Conservation (phyloP, 495 filamentous ascomycete genomes). For the Gamarada debralockiae region DNA sequence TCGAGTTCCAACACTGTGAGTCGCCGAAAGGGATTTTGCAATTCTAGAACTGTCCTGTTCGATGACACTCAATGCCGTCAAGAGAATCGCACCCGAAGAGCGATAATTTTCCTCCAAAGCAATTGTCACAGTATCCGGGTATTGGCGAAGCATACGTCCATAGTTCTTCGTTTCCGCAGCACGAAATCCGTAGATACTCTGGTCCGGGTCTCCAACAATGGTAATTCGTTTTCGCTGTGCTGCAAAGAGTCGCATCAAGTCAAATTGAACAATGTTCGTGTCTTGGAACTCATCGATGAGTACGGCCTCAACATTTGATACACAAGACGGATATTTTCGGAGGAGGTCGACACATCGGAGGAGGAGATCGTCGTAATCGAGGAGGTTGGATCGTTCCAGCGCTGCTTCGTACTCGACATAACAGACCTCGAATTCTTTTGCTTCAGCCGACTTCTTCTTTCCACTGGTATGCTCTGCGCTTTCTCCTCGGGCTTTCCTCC, state of each 20-base stretch:
- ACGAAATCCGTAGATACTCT: slow-evolving; percentile 98
- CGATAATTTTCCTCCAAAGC: slow-evolving; percentile 95
- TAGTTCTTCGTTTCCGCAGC: slow-evolving; percentile 94
- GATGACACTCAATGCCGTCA: slow-evolving; percentile 79
- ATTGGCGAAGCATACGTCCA: slow-evolving; percentile 68
- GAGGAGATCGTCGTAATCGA: slow-evolving; percentile 96
- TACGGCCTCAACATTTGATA: slow-evolving; percentile 85
- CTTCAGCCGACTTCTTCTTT: slow-evolving; percentile 44
- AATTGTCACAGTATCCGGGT: slow-evolving; percentile 73
- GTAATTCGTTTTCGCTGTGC: slow-evolving; percentile 70
- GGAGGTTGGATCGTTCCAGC: slow-evolving; percentile 69
- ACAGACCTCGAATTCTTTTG: slow-evolving; percentile 69
- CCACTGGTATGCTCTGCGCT: neutral
- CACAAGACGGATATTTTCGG: slow-evolving; percentile 72
- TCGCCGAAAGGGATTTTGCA: slow-evolving; percentile 71
- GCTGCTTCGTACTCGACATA: slow-evolving; percentile 77
- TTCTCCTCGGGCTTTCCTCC: slow-evolving; percentile 71
- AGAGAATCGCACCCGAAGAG: slow-evolving; percentile 85
- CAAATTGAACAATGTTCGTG: slow-evolving; percentile 93
- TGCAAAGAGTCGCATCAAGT: slow-evolving; percentile 89
- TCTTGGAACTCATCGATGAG: slow-evolving; percentile 99
- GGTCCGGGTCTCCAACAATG: slow-evolving; percentile 95
- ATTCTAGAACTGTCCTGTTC: slow-evolving; percentile 84
- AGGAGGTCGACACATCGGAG: slow-evolving; percentile 81
- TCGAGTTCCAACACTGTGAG: slow-evolving; percentile 74